Evolutionary conservation across 2,329 filamentous ascomycete genomes (phyloP).

Genomic region (Xylogone sp.): DNA sequence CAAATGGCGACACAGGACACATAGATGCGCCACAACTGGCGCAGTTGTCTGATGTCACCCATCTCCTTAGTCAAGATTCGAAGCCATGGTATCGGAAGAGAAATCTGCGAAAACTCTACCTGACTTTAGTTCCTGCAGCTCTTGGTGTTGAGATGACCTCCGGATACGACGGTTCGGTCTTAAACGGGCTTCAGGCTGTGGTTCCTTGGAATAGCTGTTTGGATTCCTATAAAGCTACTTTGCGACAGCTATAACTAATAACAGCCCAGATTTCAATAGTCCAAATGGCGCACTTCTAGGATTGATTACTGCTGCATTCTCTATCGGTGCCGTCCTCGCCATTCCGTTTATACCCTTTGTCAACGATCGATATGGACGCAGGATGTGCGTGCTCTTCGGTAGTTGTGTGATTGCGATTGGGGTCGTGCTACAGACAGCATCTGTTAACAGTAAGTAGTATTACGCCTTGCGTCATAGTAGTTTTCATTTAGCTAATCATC

Average conservation of each 20-base stretch:
- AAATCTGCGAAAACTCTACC: slow-evolving; percentile 16
- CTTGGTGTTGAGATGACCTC: slow-evolving; percentile 17
- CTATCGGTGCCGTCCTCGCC: slow-evolving; percentile 38
- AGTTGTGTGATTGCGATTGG: slow-evolving; percentile 33
- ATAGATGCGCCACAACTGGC: neutral
- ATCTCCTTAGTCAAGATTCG: slow-evolving; percentile 6
- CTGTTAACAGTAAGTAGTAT: slow-evolving; percentile 16
- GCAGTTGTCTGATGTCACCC: neutral
- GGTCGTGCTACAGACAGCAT: slow-evolving; percentile 31
- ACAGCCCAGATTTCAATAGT: slow-evolving; percentile 34
- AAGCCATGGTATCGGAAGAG: slow-evolving; percentile 18
- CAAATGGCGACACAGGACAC: neutral
- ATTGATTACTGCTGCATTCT: slow-evolving; percentile 39
- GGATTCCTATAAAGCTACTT: neutral
- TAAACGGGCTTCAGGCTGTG: slow-evolving; percentile 18
- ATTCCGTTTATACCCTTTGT: slow-evolving; percentile 36
- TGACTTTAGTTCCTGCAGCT: slow-evolving; percentile 9
- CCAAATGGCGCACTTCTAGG: slow-evolving; percentile 36
- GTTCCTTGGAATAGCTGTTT: slow-evolving; percentile 5
- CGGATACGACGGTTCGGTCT: slow-evolving; percentile 19
- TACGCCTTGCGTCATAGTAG: neutral
- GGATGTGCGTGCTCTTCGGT: slow-evolving; percentile 29
- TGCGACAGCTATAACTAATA: neutral
- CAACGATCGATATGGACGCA: slow-evolving; percentile 35
- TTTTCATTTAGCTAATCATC: slow-evolving; percentile 10